phyloP scores from a whole-genome alignment of 768 basidiomycete genomes.

The Ramaria sp. region DNA sequence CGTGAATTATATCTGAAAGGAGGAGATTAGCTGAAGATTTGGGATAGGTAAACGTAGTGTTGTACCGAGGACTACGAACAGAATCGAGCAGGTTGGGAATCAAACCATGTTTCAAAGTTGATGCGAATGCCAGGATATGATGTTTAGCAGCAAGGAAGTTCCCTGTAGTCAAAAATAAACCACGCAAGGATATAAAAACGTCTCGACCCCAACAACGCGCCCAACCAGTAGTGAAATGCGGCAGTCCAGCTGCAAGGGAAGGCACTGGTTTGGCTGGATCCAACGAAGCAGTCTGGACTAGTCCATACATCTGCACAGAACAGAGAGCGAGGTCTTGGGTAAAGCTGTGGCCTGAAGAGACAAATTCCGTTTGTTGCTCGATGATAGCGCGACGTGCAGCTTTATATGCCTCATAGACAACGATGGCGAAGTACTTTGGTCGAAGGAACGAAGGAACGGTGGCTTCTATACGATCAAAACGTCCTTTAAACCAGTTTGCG shows the following conservation, averaged over 20 bases:
- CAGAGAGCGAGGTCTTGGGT: slow-evolving; percentile 85
- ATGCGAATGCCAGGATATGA: slow-evolving; percentile 89
- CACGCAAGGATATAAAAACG: slow-evolving; percentile 87
- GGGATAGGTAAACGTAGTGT: background rate
- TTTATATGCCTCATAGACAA: slow-evolving; percentile 87
- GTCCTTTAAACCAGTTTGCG: slow-evolving; percentile 75
- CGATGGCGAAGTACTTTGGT: slow-evolving; percentile 92
- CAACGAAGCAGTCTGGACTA: slow-evolving; percentile 84
- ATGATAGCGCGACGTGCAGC: slow-evolving; percentile 73
- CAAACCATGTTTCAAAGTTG: slow-evolving; percentile 88
- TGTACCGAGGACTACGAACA: slow-evolving; percentile 67
- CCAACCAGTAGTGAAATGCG: slow-evolving; percentile 91
- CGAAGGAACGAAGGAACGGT: slow-evolving; percentile 78
- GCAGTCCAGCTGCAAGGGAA: slow-evolving; percentile 87
- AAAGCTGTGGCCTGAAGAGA: slow-evolving; percentile 75
- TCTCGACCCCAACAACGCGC: slow-evolving; percentile 96
- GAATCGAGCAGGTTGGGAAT: slow-evolving; percentile 96
- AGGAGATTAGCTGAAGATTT: background rate
- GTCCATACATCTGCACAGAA: slow-evolving; percentile 82
- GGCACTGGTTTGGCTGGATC: slow-evolving; percentile 60
- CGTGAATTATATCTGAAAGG: slow-evolving; percentile 77
- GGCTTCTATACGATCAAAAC: slow-evolving; percentile 72
- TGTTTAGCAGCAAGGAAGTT: slow-evolving; percentile 74
- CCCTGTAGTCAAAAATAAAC: slow-evolving; percentile 89
- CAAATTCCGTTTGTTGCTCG: slow-evolving; percentile 83